A percentile compares a stretch with the other conserved stretches of the same genome.
Evolutionary conservation across 2,329 filamentous ascomycete genomes (phyloP).

Genomic region (Fusarium falciforme): DNA sequence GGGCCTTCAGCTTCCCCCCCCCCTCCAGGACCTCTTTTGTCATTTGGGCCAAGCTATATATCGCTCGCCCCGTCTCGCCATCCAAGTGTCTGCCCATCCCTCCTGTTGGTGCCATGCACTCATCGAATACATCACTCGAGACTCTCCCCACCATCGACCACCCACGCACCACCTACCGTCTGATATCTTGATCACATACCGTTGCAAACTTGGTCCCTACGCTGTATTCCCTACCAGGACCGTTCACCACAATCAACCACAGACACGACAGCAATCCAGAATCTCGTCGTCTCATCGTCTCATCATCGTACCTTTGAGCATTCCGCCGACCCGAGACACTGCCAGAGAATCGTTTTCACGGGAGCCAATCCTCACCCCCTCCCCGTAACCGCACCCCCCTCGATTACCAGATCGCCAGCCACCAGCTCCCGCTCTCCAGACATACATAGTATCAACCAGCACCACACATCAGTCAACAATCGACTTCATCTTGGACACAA

Average conservation of each 20-base stretch:
- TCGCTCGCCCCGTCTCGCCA: slow-evolving; percentile 46
- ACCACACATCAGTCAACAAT: slow-evolving; percentile 36
- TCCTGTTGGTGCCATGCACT: slow-evolving; percentile 37
- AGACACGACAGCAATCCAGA: neutral
- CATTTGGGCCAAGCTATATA: slow-evolving; percentile 41
- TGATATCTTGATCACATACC: slow-evolving; percentile 31
- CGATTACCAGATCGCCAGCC: slow-evolving; percentile 19
- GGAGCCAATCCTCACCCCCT: slow-evolving; percentile 12
- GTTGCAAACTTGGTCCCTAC: slow-evolving; percentile 14
- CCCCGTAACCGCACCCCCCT: slow-evolving; percentile 24
- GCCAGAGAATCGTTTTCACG: neutral
- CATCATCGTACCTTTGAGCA: slow-evolving; percentile 16
- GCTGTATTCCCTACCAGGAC: slow-evolving; percentile 7
- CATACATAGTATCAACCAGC: slow-evolving; percentile 33
- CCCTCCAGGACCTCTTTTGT: slow-evolving; percentile 2
- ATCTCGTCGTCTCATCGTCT: slow-evolving; percentile 23
- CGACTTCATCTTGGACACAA: slow-evolving; percentile 31
- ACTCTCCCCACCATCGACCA: slow-evolving; percentile 40
- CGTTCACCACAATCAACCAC: slow-evolving; percentile 1
- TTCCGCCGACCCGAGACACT: slow-evolving; percentile 19
- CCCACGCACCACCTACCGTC: slow-evolving; percentile 38
- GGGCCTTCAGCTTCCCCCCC: slow-evolving; percentile 1
- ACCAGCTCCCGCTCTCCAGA: slow-evolving; percentile 13
- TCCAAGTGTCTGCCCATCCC: slow-evolving; percentile 43
- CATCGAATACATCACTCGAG: slow-evolving; percentile 42